Base-by-base conservation (phyloP, 306 rosid species). In the Nissolia schottii region DNA sequence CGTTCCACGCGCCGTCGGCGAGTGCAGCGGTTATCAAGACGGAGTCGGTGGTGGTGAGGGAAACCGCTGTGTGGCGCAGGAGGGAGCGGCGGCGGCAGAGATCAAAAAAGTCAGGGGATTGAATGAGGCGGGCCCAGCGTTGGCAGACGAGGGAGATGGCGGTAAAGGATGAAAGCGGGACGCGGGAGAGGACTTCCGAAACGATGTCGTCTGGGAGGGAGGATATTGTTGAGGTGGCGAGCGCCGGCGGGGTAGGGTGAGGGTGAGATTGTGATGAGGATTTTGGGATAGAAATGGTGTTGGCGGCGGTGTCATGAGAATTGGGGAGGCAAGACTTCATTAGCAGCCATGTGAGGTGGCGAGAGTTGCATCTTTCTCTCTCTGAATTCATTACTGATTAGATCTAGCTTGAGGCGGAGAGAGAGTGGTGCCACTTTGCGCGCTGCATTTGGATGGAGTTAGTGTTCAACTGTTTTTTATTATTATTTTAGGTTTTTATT, bases 261-360 rank as follows among this genome's bases (percentile, higher is more conserved):
- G 63, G 53, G 0, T 57, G 74, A 15, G 75, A 3, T 0, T 8
- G 38, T 15, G 12, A 15, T 0, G 27, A 6, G 34, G 31, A 4
- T 51, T 57, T 27, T 66, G 43, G 16, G 43, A 67, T 19, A 12
- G 45, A 32, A 28, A 64, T 24, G 46, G 64, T 7, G 41, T 61
- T 20, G 16, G 29, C 3, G 57, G 71, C 19, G 61, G 68, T 64
- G 70, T 86, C 61, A 37, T 81, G 66, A 5, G 87, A 81, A 55
- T 49, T 83, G 20, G 94, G 94, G 78, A 86, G 80, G 53, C 96
- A 90, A 11, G 96, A 84, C 41, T 88, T 90, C 82, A 88, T 69
- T 8, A 88, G 77, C 94, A 88, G 77, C 94, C 96, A 88, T 60
- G 96, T 62, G 78, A 90, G 85, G 70, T 86, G 96, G 64, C 93